Percentiles rank a stretch among this genome's conserved stretches.
Evolutionary conservation across 129 eudicot genomes (phyloP).

Genomic region (Escallonia herrerae): DNA sequence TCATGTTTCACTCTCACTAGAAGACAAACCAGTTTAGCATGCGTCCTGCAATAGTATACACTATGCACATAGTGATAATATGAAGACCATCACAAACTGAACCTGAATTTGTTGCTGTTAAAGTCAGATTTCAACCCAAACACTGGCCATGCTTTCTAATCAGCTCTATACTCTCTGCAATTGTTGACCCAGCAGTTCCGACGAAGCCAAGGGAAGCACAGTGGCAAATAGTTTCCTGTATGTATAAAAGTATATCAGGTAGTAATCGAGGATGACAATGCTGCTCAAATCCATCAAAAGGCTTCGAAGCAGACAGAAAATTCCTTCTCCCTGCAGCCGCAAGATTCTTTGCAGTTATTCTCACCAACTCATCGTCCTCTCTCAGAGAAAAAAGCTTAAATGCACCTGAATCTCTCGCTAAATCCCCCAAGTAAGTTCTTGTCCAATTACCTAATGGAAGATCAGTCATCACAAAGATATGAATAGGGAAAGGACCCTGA

Average conservation of each 20-base stretch:
- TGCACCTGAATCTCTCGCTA: constrained; percentile 44
- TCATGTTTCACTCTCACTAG: background rate
- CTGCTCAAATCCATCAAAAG: constrained; percentile 22
- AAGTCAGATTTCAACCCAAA: constrained; percentile 17
- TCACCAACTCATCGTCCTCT: constrained; percentile 47
- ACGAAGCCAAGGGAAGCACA: constrained; percentile 95
- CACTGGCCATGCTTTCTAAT: constrained; percentile 61
- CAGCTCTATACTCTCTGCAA: constrained; percentile 67
- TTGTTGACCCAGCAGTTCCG: constrained; percentile 92
- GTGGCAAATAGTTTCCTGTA: constrained; percentile 79
- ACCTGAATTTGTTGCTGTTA: background rate
- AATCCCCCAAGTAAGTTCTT: constrained; percentile 73
- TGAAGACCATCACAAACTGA: background rate
- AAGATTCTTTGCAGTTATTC: constrained; percentile 48
- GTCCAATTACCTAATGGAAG: constrained; percentile 77
- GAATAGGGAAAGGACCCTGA: constrained; percentile 52
- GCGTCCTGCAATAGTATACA: too few relatives aligned
- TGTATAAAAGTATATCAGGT: constrained; percentile 67
- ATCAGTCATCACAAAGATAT: constrained; percentile 94
- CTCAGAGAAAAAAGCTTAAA: constrained; percentile 61
- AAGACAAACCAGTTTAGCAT: too few relatives aligned
- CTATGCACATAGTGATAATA: background rate
- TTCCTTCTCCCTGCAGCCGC: constrained; percentile 24
- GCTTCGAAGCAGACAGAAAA: constrained; percentile 13
- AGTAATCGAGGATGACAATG: constrained; percentile 24